These are phyloP conservation scores for Phyllosticta paracitricarpa DNA, from an alignment of 2,329 filamentous ascomycete genomes.

Conservation along the genomic window DNA sequence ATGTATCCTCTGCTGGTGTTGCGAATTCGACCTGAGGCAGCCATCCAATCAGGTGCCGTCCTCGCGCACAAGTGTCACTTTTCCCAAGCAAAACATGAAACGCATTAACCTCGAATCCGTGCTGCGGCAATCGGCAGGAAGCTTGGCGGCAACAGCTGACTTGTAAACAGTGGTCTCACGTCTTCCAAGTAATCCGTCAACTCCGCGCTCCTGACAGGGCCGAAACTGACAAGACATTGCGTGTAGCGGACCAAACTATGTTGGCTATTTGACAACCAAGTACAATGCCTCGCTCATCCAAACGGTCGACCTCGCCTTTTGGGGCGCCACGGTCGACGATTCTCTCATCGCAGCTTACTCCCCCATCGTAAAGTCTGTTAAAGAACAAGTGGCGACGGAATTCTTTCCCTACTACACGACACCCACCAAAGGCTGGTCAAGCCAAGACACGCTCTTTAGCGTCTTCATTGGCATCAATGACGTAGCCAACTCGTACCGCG, in stretches of 20 bases:
- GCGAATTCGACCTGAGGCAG: background rate
- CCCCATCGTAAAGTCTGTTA: slow-evolving; percentile 40
- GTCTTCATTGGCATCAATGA: slow-evolving; percentile 48
- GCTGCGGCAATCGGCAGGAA: background rate
- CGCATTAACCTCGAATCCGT: background rate
- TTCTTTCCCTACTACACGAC: slow-evolving; percentile 35
- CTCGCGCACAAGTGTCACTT: background rate
- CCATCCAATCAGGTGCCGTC: background rate
- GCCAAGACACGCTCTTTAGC: slow-evolving; percentile 12
- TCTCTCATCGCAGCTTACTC: slow-evolving; percentile 42
- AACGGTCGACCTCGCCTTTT: slow-evolving; percentile 46
- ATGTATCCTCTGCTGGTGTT: background rate
- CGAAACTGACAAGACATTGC: background rate
- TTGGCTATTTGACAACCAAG: slow-evolving; percentile 38
- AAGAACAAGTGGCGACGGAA: slow-evolving; percentile 39
- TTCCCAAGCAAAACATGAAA: background rate
- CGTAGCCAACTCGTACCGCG: slow-evolving; percentile 40
- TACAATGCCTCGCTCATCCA: slow-evolving; percentile 38
- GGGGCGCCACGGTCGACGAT: slow-evolving; percentile 45
- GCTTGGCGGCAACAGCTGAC: background rate
- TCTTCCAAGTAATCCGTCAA: slow-evolving; percentile 11
- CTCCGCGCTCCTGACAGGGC: background rate
- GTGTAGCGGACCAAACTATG: slow-evolving; percentile 44
- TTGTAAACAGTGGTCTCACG: slow-evolving; percentile 10
- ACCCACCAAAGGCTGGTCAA: slow-evolving; percentile 16